These are phyloP conservation scores for Camellia lanceoleosa DNA, from an alignment of 148 eudicot species.

Conservation along the genomic window DNA sequence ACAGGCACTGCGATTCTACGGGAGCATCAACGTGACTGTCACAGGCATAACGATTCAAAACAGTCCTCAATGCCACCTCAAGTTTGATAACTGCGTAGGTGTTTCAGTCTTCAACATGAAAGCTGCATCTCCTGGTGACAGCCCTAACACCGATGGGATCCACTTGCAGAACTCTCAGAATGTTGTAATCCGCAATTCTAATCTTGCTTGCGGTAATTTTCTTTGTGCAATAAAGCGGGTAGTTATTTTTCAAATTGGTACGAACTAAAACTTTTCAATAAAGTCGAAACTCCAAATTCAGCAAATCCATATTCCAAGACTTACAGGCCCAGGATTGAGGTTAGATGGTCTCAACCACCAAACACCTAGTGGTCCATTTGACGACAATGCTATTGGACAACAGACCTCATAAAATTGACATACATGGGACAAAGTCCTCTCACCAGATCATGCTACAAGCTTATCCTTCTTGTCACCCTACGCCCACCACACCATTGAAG, in stretches of 20 bases:
- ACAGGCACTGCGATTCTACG: slow-evolving; percentile 89
- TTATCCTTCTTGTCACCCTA: background rate
- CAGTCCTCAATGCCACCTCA: slow-evolving; percentile 91
- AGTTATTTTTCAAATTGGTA: too few species aligned
- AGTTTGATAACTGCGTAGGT: slow-evolving; percentile 69
- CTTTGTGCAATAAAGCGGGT: background rate
- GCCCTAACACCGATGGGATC: slow-evolving; percentile 96
- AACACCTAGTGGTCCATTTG: background rate
- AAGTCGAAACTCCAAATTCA: background rate
- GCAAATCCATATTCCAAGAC: background rate
- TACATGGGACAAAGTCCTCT: background rate
- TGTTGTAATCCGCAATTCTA: slow-evolving; percentile 66
- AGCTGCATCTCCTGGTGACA: slow-evolving; percentile 77
- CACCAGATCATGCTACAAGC: slow-evolving; percentile 11
- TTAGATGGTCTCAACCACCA: background rate
- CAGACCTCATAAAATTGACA: background rate
- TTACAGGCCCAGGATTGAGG: background rate
- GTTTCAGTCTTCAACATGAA: slow-evolving; percentile 61
- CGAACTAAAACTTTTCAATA: too few species aligned
- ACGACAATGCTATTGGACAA: background rate
- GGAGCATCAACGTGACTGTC: slow-evolving; percentile 82
- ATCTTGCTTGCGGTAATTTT: slow-evolving; percentile 73
- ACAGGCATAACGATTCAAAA: slow-evolving; percentile 85
- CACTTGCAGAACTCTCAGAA: slow-evolving; percentile 83
- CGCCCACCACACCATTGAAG: slow-evolving; percentile 4